Evolutionary conservation across 2,329 filamentous ascomycete genomes (phyloP).

Genomic region (Aureobasidium sp.): DNA sequence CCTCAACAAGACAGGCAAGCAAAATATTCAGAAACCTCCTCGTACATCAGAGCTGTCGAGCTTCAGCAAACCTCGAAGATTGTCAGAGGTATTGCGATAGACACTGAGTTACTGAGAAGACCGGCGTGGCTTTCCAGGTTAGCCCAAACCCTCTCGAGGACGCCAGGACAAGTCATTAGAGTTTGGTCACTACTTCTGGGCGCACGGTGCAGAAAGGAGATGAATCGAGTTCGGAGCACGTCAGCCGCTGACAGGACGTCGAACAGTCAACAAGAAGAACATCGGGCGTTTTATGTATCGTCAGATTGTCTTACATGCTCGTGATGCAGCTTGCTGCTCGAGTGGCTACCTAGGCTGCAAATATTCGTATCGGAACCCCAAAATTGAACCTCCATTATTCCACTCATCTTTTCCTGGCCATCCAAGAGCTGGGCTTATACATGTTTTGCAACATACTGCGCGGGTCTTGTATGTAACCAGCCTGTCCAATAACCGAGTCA

Average conservation of each 20-base stretch:
- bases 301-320: not conserved
- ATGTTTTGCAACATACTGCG: conserved; percentile 78
- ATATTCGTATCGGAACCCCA: not conserved
- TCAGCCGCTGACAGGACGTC: not conserved
- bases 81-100: not conserved
- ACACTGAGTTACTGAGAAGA: not conserved
- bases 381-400: too few relatives aligned
- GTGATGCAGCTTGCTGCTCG: not conserved
- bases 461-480: conserved; percentile 77
- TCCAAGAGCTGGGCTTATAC: conserved; percentile 77
- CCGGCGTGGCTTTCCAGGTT: not conserved
- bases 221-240: not conserved
- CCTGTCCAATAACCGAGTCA: conserved; percentile 45
- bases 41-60: not conserved
- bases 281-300: not conserved
- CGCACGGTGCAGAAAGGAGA: not conserved
- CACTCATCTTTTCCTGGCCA: conserved; percentile 58
- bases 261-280: not conserved
- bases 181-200: not conserved
- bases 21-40: not conserved
- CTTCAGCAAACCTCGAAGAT: not conserved
- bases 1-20: not conserved
- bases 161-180: too few relatives aligned
- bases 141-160: not conserved
- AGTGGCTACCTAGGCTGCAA: not conserved